Conservation (phyloP, 139 green algal genomes). For the Zygnema circumcarinatum region DNA sequence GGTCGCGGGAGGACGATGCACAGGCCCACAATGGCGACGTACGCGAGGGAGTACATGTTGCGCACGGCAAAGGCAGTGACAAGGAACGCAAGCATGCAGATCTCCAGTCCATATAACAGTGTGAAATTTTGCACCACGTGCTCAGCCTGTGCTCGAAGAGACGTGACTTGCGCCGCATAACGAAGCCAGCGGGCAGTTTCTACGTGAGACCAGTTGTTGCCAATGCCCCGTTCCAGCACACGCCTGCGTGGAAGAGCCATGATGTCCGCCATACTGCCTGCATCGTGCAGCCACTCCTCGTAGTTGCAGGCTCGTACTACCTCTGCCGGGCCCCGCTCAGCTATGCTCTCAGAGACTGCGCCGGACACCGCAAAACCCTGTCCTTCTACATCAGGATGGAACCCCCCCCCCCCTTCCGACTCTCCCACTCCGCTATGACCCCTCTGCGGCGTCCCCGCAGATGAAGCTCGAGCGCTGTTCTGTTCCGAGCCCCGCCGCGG, state of each 20-base stretch:
- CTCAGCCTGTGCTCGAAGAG: background rate
- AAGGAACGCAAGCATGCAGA: constrained; percentile 33
- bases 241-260: background rate
- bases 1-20: constrained; percentile 31
- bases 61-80: constrained; percentile 33
- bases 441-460: background rate
- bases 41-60: constrained; percentile 51
- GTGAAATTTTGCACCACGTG: constrained; percentile 11
- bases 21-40: constrained; percentile 37
- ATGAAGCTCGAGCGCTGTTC: background rate
- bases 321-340: background rate
- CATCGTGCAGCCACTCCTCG: background rate
- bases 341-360: background rate
- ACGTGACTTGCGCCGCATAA: constrained; percentile 30
- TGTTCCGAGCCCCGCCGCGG: background rate
- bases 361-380: background rate
- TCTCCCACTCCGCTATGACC: too few species aligned
- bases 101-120: constrained; percentile 27
- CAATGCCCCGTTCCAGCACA: background rate
- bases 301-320: background rate
- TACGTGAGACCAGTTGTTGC: background rate
- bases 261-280: background rate
- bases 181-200: background rate
- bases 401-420: too few species aligned
- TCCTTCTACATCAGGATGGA: background rate